Conservation (phyloP, 2,329 filamentous ascomycete genomes). For the Myriosclerotinia curreyana region DNA sequence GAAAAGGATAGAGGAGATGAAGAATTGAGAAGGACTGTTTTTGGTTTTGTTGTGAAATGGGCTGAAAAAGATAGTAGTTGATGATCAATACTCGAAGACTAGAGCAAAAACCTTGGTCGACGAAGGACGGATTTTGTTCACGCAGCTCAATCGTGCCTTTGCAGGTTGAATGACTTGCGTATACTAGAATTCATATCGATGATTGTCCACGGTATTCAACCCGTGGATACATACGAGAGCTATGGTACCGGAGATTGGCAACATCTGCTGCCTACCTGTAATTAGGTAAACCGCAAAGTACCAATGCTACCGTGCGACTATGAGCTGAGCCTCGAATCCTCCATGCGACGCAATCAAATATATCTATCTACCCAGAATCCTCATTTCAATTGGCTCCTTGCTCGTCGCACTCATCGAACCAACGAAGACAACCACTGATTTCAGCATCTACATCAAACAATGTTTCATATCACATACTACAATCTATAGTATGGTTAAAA, state of each 20-base stretch:
- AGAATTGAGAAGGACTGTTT: constrained; percentile 72
- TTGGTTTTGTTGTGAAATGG: constrained; percentile 39
- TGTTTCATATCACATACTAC: no score
- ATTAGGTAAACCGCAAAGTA: no score
- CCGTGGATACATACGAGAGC: background rate
- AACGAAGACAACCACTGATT: background rate
- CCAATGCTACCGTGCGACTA: background rate
- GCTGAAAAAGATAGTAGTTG: constrained; percentile 1
- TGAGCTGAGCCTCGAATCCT: background rate
- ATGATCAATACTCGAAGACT: background rate
- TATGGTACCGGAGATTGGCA: background rate
- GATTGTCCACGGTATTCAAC: background rate
- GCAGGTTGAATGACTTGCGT: background rate
- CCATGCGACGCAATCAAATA: background rate
- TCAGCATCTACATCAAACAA: background rate
- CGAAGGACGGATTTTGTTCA: background rate
- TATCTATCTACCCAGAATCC: background rate
- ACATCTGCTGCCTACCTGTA: background rate
- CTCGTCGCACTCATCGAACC: background rate
- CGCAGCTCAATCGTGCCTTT: background rate
- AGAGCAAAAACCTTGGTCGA: background rate
- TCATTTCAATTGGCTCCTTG: background rate
- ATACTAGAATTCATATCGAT: background rate
- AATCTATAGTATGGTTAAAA: no score
- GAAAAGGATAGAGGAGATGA: constrained; percentile 84